Evolutionary conservation across 495 filamentous ascomycete species (phyloP).

Genomic region (Aspergillus campestris): DNA sequence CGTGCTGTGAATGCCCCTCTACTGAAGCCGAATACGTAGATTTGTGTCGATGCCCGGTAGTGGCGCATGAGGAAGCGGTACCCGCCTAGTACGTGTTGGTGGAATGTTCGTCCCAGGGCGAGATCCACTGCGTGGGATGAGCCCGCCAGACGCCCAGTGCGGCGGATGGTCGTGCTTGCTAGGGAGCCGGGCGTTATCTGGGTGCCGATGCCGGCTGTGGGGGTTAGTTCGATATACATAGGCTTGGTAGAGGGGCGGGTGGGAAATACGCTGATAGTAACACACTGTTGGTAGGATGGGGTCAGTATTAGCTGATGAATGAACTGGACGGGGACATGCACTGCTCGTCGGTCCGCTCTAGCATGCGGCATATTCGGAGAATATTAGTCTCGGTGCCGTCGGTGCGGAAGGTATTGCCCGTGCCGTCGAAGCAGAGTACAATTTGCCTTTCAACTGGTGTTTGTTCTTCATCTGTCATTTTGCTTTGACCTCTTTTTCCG

Average conservation of each 20-base stretch:
- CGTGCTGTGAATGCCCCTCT: constrained; percentile 71
- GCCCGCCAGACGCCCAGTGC: too few species aligned
- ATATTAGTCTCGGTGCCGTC: constrained; percentile 32
- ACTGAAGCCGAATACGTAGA: constrained; percentile 70
- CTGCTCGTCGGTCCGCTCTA: constrained; percentile 12
- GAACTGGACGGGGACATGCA: constrained; percentile 9
- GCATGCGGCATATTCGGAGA: constrained; percentile 31
- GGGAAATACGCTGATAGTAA: too few species aligned
- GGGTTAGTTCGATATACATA: too few species aligned
- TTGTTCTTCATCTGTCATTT: too few species aligned
- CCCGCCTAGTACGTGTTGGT: constrained; percentile 65
- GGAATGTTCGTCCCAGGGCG: constrained; percentile 58
- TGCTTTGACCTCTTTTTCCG: too few species aligned
- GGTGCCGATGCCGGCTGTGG: too few species aligned
- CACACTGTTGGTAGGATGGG: too few species aligned
- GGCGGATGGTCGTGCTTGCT: too few species aligned
- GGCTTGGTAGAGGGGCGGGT: too few species aligned
- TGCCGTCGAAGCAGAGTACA: constrained; percentile 38
- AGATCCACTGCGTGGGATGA: neutral
- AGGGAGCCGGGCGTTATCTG: too few species aligned
- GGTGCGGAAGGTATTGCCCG: constrained; percentile 31
- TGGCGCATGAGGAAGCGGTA: constrained; percentile 83
- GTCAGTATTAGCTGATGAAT: too few species aligned
- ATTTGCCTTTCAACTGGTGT: neutral
- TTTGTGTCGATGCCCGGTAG: constrained; percentile 60